A percentile compares a stretch with the other conserved stretches of the same genome.
These are phyloP conservation scores for Pseudomonodictys pantanalensis DNA, from an alignment of 495 filamentous ascomycete genomes.

Conservation along the genomic window DNA sequence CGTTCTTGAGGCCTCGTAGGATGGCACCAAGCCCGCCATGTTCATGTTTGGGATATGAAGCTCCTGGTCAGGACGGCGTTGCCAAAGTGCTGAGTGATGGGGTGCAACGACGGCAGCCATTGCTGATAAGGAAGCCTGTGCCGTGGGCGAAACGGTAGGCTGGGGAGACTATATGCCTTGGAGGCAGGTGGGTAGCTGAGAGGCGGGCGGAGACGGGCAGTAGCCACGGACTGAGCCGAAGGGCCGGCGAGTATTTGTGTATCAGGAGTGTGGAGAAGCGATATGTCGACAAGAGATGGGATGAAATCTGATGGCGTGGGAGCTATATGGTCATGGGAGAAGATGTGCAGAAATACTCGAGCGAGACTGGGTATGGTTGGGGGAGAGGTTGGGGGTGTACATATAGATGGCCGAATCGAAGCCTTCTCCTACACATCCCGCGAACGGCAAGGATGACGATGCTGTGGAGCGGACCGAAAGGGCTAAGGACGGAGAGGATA, in stretches of 20 bases:
- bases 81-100: slow-evolving; percentile 36
- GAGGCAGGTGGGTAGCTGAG: slow-evolving; percentile 17
- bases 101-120: slow-evolving; percentile 35
- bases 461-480: slow-evolving; percentile 26
- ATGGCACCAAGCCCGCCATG: slow-evolving; percentile 29
- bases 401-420: slow-evolving; percentile 28
- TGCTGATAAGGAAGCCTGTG: slow-evolving; percentile 19
- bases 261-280: slow-evolving; percentile 26
- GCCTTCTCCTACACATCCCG: slow-evolving; percentile 29
- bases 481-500: slow-evolving; percentile 25
- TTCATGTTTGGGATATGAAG: slow-evolving; percentile 32
- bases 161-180: slow-evolving; percentile 21
- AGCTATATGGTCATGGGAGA: slow-evolving; percentile 33
- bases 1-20: slow-evolving; percentile 27
- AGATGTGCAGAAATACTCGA: slow-evolving; percentile 30
- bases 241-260: slow-evolving; percentile 27
- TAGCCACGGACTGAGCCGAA: slow-evolving; percentile 19
- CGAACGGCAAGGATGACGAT: slow-evolving; percentile 33
- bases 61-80: slow-evolving; percentile 29
- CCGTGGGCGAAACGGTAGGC: slow-evolving; percentile 2
- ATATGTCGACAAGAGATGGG: slow-evolving; percentile 12
- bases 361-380: slow-evolving; percentile 15
- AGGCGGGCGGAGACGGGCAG: slow-evolving; percentile 14
- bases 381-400: slow-evolving; percentile 28
- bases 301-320: slow-evolving; percentile 29